Evolutionary conservation across 2,329 filamentous ascomycete genomes (phyloP).

Genomic region (Pseudomassariella vexata): DNA sequence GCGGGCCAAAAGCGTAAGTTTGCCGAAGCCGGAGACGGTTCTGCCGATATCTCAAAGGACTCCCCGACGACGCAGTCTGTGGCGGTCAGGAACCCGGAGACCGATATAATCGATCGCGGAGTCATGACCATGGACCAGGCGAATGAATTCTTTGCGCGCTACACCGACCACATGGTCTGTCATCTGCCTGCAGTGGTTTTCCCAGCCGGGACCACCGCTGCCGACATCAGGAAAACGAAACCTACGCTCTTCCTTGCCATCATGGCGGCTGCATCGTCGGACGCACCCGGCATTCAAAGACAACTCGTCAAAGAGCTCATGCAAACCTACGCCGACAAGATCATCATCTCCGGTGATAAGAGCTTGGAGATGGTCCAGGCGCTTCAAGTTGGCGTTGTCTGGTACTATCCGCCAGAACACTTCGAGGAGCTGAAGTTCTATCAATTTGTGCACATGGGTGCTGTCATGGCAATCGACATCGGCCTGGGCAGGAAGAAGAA

Average conservation of each 20-base stretch:
- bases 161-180: constrained; percentile 52
- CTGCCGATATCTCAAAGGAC: constrained; percentile 10
- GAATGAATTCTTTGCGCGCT: constrained; percentile 49
- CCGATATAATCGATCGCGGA: constrained; percentile 54
- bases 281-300: constrained; percentile 50
- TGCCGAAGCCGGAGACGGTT: constrained; percentile 16
- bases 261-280: constrained; percentile 59
- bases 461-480: constrained; percentile 77
- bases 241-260: constrained; percentile 67
- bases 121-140: constrained; percentile 52
- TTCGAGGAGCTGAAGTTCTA: constrained; percentile 88
- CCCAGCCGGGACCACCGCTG: constrained; percentile 43
- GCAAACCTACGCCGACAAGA: constrained; percentile 65
- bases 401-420: constrained; percentile 79
- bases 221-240: constrained; percentile 50
- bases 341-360: constrained; percentile 73
- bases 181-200: constrained; percentile 62
- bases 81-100: too few relatives aligned
- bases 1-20: constrained; percentile 36
- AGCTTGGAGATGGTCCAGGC: constrained; percentile 78
- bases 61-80: constrained; percentile 2
- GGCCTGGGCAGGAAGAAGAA: constrained; percentile 52
- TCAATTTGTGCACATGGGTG: constrained; percentile 75
- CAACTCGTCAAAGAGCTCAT: constrained; percentile 64
- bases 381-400: constrained; percentile 68